Percentiles rank a stretch among this genome's conserved stretches.
phyloP scores from a whole-genome alignment of 176 grass and related monocot species.

The Puccinellia tenuiflora region DNA sequence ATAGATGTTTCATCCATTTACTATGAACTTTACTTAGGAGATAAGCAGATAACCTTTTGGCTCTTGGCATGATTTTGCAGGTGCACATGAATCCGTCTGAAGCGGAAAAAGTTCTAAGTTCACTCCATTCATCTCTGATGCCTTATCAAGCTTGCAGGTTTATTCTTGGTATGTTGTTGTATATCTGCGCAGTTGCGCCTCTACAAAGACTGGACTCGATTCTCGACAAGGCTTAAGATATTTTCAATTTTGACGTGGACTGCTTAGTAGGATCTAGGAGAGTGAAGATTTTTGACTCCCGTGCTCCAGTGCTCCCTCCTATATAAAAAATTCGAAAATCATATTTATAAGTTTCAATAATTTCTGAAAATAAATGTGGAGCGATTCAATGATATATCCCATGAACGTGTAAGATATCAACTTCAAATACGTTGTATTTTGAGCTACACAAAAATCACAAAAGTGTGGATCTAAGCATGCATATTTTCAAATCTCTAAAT shows the following conservation, averaged over 20 bases:
- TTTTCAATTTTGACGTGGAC: background rate
- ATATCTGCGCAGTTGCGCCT: background rate
- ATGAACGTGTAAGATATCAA: no score
- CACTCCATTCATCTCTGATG: constrained; percentile 74
- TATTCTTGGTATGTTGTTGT: constrained; percentile 76
- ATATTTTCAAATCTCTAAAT: no score
- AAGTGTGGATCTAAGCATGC: no score
- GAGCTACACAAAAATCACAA: no score
- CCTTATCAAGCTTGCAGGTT: constrained; percentile 87
- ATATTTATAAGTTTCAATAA: no score
- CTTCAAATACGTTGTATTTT: no score
- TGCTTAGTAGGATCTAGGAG: background rate
- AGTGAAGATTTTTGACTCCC: no score
- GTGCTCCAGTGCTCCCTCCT: no score
- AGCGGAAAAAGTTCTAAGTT: constrained; percentile 71
- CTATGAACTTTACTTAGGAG: background rate
- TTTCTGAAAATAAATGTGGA: no score
- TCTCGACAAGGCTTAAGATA: background rate
- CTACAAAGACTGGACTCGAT: background rate
- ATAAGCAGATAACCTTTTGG: background rate
- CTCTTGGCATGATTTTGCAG: constrained; percentile 40
- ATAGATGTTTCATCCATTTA: constrained; percentile 7
- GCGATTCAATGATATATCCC: no score
- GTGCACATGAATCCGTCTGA: constrained; percentile 87
- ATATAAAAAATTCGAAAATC: no score